These are phyloP conservation scores for Phytopythium kandeliae DNA, from an alignment of 352 stramenopile genomes.

Conservation along the genomic window DNA sequence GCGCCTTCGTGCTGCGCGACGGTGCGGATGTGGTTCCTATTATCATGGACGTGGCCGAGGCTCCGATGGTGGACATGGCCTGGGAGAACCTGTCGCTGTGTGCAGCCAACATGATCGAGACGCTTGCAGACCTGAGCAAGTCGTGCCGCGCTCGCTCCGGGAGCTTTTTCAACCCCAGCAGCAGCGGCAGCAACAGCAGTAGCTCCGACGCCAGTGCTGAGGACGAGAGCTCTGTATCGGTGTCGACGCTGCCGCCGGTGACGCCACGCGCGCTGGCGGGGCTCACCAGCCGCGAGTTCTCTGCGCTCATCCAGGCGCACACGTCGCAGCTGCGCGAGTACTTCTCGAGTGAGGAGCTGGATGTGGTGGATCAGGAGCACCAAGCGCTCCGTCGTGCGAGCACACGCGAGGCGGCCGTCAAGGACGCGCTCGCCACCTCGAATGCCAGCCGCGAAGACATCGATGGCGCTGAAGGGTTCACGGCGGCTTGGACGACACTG, in stretches of 20 bases:
- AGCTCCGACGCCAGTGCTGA: slow-evolving; percentile 4
- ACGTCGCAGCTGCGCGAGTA: slow-evolving; percentile 18
- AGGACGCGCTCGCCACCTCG: slow-evolving; percentile 9
- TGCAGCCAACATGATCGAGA: slow-evolving; percentile 35
- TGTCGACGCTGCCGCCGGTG: slow-evolving; percentile 31
- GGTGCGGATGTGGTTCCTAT: slow-evolving; percentile 19
- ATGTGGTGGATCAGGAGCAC: slow-evolving; percentile 26
- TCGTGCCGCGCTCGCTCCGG: not conserved
- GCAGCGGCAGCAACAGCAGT: not conserved
- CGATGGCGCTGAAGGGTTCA: slow-evolving; percentile 25
- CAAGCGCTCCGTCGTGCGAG: slow-evolving; percentile 18
- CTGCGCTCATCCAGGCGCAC: slow-evolving; percentile 29
- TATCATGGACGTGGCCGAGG: slow-evolving; percentile 24
- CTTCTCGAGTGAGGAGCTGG: slow-evolving; percentile 22
- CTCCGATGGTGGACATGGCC: slow-evolving; percentile 25
- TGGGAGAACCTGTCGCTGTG: slow-evolving; percentile 26
- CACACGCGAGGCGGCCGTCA: slow-evolving; percentile 14
- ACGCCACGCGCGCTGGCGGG: slow-evolving; percentile 43
- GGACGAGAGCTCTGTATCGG: too few species aligned
- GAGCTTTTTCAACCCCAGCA: not conserved
- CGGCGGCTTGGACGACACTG: slow-evolving; percentile 29
- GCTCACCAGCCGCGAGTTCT: slow-evolving; percentile 44
- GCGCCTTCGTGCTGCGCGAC: slow-evolving; percentile 32
- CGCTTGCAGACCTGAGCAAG: slow-evolving; percentile 25
- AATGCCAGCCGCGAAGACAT: not conserved